phyloP scores from a whole-genome alignment of 2,329 filamentous ascomycete genomes.

The Cytospora chrysosperma region DNA sequence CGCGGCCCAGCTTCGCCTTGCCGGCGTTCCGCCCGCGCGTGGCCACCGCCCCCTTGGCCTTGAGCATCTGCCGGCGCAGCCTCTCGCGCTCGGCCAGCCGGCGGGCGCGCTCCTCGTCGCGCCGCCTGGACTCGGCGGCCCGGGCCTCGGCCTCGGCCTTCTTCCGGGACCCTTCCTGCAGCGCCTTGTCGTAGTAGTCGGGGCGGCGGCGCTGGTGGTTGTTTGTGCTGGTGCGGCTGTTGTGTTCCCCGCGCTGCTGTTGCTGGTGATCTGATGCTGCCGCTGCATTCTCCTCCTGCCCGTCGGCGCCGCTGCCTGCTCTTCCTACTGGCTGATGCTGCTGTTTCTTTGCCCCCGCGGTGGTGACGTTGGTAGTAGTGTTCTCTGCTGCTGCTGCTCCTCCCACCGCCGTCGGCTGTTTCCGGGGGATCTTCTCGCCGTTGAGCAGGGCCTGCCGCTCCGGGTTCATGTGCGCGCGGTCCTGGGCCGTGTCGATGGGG shows the following conservation, averaged over 20 bases:
- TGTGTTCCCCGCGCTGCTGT: background rate
- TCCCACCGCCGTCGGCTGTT: background rate
- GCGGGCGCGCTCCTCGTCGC: slow-evolving; percentile 63
- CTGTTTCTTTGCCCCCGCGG: no score
- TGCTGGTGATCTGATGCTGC: background rate
- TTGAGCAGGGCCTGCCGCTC: slow-evolving; percentile 42
- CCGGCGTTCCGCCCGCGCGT: slow-evolving; percentile 58
- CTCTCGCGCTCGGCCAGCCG: slow-evolving; percentile 64
- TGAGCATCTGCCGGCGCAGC: slow-evolving; percentile 67
- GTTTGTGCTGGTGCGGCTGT: background rate
- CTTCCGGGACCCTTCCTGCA: slow-evolving; percentile 45
- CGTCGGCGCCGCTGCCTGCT: slow-evolving; percentile 6
- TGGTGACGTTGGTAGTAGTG: no score
- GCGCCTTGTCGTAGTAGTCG: slow-evolving; percentile 66
- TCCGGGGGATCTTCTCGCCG: slow-evolving; percentile 24
- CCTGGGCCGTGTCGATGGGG: slow-evolving; percentile 1
- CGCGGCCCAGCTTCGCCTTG: slow-evolving; percentile 76
- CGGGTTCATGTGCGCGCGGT: slow-evolving; percentile 37
- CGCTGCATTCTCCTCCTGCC: slow-evolving; percentile 1
- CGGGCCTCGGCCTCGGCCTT: slow-evolving; percentile 43
- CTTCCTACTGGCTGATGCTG: background rate
- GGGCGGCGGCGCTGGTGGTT: slow-evolving; percentile 35
- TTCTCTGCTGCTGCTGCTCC: slow-evolving; percentile 15
- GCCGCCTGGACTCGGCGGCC: slow-evolving; percentile 42
- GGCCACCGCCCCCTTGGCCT: slow-evolving; percentile 64